Conservation (phyloP, 805 yeast genomes). For the Candida incommunis region DNA sequence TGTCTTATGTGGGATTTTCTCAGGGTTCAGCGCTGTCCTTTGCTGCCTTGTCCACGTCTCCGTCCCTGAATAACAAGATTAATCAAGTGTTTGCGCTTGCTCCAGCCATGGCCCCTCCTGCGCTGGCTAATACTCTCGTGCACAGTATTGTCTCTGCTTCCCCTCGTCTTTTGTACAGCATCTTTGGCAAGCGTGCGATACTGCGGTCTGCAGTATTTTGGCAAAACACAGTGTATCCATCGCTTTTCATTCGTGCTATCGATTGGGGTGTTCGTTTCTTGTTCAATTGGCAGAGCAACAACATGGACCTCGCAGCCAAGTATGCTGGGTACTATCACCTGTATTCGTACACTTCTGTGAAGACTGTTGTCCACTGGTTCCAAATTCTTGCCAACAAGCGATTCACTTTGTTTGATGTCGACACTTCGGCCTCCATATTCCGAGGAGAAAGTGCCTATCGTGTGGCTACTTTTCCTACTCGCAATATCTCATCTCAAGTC, state of each 20-base stretch:
- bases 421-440: slow-evolving; percentile 21
- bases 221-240: slow-evolving; percentile 66
- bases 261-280: slow-evolving; percentile 54
- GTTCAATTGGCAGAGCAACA: slow-evolving; percentile 66
- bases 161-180: slow-evolving; percentile 52
- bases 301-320: slow-evolving; percentile 64
- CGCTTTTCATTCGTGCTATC: slow-evolving; percentile 54
- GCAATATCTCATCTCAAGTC: slow-evolving; percentile 57
- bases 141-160: slow-evolving; percentile 64
- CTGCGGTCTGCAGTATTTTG: slow-evolving; percentile 69
- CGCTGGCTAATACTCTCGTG: slow-evolving; percentile 60
- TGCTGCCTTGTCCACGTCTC: slow-evolving; percentile 58
- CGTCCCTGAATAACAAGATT: slow-evolving; percentile 41
- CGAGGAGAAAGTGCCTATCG: slow-evolving; percentile 27
- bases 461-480: slow-evolving; percentile 50
- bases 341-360: slow-evolving; percentile 84
- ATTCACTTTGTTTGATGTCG: slow-evolving; percentile 90
- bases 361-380: slow-evolving; percentile 92
- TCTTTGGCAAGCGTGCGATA: slow-evolving; percentile 64
- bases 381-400: slow-evolving; percentile 65
- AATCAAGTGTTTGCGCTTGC: slow-evolving; percentile 65
- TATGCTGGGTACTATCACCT: slow-evolving; percentile 71
- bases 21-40: slow-evolving; percentile 93
- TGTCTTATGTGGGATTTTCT: slow-evolving; percentile 76
- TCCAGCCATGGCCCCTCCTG: slow-evolving; percentile 89